Base-by-base conservation (phyloP, 140 eudicot species). In the Oenanthe javanica region DNA sequence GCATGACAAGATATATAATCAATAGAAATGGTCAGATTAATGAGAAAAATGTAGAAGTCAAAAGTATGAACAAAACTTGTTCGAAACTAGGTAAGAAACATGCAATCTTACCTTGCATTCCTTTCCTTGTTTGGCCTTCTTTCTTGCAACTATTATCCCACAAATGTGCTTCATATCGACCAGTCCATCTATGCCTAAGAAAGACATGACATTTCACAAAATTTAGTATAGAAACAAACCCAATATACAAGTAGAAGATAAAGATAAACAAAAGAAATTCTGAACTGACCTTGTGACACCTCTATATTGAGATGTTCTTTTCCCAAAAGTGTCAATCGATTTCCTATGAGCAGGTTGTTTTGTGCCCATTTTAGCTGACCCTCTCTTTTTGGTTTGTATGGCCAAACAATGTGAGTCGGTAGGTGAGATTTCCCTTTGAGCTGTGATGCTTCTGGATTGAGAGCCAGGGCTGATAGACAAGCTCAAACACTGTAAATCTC, bases 91-190 rank as follows among this genome's bases (percentile, higher is more conserved):
- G 69, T 45, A 38, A 45, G 51, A 47, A 45, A 67, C 74, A 27
- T 67, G 78, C 61, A 12, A 51, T 63, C 87, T 79, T 69, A 92
- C 97, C 97, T 90, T 92, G 97, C 84, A 96, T 90, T 78, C 97
- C 97, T 87, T 92, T 92, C 76, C 97, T 92, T 12, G 97, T 90
- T 81, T 92, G 97, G 77, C 97, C 97, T 80, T 92, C 97, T 78
- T 92, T 92, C 87, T 90, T 87, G 90, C 96, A 92, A 83, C 96
- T 92, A 77, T 90, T 92, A 81, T 92, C 97, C 97, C 97, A 92
- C 73, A 92, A 84, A 83, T 92, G 97, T 23, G 97, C 97, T 86
- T 92, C 97, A 86, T 90, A 92, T 83, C 97, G 90, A 49, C 97
- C 97, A 16, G 97, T 92, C 97, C 97, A 92, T 47, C 97, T 85